phyloP scores from a whole-genome alignment of 208 protist genomes.

The Polymyxa betae region DNA sequence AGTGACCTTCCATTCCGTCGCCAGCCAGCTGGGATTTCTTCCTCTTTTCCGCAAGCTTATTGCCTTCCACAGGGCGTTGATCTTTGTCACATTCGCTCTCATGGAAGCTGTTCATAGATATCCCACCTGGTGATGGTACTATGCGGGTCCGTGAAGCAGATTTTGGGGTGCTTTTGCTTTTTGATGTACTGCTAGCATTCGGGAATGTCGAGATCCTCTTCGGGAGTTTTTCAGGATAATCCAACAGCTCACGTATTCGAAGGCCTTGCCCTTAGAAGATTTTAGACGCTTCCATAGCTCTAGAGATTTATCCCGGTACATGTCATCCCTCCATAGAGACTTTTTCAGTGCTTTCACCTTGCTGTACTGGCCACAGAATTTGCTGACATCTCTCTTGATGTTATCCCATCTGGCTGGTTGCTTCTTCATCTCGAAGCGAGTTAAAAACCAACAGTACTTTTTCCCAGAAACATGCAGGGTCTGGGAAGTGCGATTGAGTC shows the following conservation, averaged over 20 bases:
- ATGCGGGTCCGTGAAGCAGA: neutral
- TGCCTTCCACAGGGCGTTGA: no score
- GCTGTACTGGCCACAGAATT: neutral
- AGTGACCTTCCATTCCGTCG: no score
- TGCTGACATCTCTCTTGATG: neutral
- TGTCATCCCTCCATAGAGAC: neutral
- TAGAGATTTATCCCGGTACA: neutral
- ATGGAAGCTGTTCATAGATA: neutral
- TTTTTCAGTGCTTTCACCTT: neutral
- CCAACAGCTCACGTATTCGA: no score
- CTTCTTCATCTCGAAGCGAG: no score
- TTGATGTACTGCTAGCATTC: neutral
- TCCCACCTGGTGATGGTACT: neutral
- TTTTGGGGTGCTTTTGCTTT: neutral
- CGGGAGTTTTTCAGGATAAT: neutral
- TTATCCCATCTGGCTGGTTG: neutral
- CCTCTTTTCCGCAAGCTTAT: no score
- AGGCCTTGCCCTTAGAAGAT: neutral
- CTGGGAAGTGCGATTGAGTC: no score
- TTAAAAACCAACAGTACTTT: no score
- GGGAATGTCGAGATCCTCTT: neutral
- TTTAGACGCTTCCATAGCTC: neutral
- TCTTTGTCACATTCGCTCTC: no score
- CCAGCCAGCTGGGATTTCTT: no score
- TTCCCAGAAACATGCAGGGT: no score